Evolutionary conservation across 2,329 filamentous ascomycete genomes (phyloP), one percentile per base, ranked within the genome.

Genomic region (Penicillium expansum): DNA sequence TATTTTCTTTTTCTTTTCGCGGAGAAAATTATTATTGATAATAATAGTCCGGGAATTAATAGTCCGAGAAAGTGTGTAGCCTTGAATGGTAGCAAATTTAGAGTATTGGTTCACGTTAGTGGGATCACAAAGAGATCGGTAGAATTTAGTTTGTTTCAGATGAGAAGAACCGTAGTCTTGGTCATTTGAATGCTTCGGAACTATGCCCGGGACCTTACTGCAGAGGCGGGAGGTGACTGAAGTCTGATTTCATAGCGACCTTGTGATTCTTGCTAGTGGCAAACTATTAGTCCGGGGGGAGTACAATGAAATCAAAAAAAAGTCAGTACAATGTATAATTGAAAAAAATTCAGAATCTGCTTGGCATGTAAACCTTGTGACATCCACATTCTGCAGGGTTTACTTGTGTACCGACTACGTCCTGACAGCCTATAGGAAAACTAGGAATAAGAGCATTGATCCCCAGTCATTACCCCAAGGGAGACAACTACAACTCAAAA

Each of bases 241-340:
- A 29, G 29, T 52, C 20, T 56, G 54, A 56, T 56, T n/a, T 56
- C 54, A 47, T 52, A 11, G 44, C 18, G 35, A 49, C 13, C 20
- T 33, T 29, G 48, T 14, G 4, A 33, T 27, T 35, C 4, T 35
- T 29, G 20, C 14, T 6, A 51, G 38, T 56, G 42, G 54, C 54
- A 30, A 30, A 52, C 22, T 35, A 37, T 55, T 24, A 18, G 29
- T 35, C 29, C 29, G 33, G 29, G 27, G 16, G 2, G 10, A 33
- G 2, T 30, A 35, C 30, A 30, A 32, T 33, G 29, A 32, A 24
- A 14, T 32, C 9, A 7, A 33, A 52, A n/a, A n/a, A n/a, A n/a
- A n/a, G n/a, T n/a, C n/a, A n/a, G n/a, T n/a, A n/a, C n/a, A n/a
- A 30, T 24, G 8, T 29, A 22, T 20, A 4, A 18, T 22, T 20